Conservation (phyloP, 306 rosid species). For the Ziziphus jujuba region DNA sequence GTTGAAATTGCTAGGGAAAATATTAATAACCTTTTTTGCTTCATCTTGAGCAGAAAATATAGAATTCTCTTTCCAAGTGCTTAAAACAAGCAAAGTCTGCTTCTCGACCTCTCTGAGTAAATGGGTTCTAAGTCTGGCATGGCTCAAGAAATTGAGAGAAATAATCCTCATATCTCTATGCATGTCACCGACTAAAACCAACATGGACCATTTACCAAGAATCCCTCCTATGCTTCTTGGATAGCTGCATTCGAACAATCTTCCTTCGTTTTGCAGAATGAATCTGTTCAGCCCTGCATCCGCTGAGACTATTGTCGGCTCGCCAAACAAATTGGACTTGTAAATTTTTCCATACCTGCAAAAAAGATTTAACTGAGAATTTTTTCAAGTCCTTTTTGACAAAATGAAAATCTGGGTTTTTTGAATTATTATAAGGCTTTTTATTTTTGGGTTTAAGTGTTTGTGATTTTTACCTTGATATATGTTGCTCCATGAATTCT, state of each 20-base stretch:
- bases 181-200: slow-evolving; percentile 99
- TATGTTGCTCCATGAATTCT: slow-evolving; percentile 79
- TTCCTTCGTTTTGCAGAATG: slow-evolving; percentile 91
- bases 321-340: slow-evolving; percentile 90
- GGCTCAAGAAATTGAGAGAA: slow-evolving; percentile 83
- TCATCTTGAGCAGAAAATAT: slow-evolving; percentile 87
- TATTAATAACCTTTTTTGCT: slow-evolving; percentile 68
- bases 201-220: slow-evolving; percentile 98
- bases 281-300: slow-evolving; percentile 87
- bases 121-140: slow-evolving; percentile 69
- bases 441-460: neutral
- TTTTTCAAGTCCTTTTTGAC: neutral
- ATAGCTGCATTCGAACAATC: slow-evolving; percentile 87
- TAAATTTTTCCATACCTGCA: slow-evolving; percentile 84
- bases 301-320: slow-evolving; percentile 86
- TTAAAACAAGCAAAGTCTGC: slow-evolving; percentile 67
- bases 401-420: slow-evolving; percentile 14
- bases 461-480: slow-evolving; percentile 53
- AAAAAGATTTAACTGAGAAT: neutral
- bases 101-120: slow-evolving; percentile 74
- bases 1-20: neutral
- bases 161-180: slow-evolving; percentile 87
- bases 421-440: neutral
- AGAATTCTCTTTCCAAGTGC: slow-evolving; percentile 59
- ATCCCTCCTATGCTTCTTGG: slow-evolving; percentile 96